These are phyloP conservation scores for Cyberlindnera bimundalis DNA, from an alignment of 805 yeast species.

Conservation along the genomic window DNA sequence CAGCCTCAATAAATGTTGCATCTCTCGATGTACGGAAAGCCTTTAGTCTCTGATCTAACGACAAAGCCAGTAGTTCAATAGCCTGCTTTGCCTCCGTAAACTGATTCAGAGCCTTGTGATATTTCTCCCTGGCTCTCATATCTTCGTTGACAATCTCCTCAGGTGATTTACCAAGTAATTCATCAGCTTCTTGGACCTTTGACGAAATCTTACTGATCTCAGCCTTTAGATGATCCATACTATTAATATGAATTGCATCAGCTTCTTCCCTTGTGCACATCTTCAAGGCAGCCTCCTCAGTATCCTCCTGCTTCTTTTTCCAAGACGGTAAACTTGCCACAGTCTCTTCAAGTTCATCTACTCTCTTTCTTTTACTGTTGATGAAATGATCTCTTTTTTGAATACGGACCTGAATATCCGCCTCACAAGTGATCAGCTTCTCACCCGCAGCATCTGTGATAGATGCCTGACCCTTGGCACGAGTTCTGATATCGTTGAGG, in stretches of 20 bases:
- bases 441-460: conserved; percentile 18
- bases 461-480: conserved; percentile 26
- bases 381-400: conserved; percentile 17
- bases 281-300: conserved; percentile 31
- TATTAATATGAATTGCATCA: conserved; percentile 35
- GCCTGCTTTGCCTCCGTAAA: conserved; percentile 35
- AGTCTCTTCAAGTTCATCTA: conserved; percentile 22
- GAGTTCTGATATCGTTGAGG: conserved; percentile 18
- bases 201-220: conserved; percentile 46
- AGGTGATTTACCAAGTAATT: conserved; percentile 48
- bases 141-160: conserved; percentile 52
- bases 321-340: conserved; percentile 21
- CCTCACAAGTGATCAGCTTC: conserved; percentile 7
- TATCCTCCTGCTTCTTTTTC: conserved; percentile 13
- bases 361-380: conserved; percentile 16
- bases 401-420: conserved; percentile 13
- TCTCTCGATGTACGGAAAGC: conserved; percentile 39
- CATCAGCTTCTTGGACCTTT: conserved; percentile 50
- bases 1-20: conserved; percentile 45
- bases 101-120: conserved; percentile 40
- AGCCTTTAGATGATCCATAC: conserved; percentile 44
- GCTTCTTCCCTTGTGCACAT: conserved; percentile 50
- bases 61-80: conserved; percentile 31
- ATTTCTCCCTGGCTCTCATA: conserved; percentile 39
- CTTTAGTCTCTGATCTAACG: conserved; percentile 41